Evolutionary conservation across 768 basidiomycete genomes (phyloP), one percentile per base, ranked within the genome.

Genomic region (Tricholoma bakamatsutake): DNA sequence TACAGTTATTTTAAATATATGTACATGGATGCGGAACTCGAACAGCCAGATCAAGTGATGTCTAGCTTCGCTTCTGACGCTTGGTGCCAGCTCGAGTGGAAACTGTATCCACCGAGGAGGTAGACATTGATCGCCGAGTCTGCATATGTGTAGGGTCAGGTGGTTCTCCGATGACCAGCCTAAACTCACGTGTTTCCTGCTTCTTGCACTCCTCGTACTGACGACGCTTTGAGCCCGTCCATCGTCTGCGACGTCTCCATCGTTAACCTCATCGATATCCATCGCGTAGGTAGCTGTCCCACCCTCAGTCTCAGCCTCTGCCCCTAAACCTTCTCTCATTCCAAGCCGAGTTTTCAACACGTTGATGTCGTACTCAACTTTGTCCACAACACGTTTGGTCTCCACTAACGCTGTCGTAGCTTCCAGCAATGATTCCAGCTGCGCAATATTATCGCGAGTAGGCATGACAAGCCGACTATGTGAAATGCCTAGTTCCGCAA

Each of bases 381-480:
- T 83, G 67, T 98, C 96, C 39, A 91, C 81, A 11, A 84, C 74
- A 62, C 90, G 87, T 77, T 98, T 98, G 60, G 84, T 87, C 64
- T 98, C 92, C n/a, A 96, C 79, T 64, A 98, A 71, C 11, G 81
- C 76, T 4, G 79, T 79, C 1, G 90, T 82, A 3, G 88, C 83
- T 4, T 87, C 84, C 45, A 95, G 64, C 13, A 98, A 70, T 12
- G 76, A 74, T 58, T 97, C 93, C 17, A 94, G 75, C 61, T 81
- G 82, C 52, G 80, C 76, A 52, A 86, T 77, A 60, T 93, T 97
- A 24, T 85, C 84, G 37, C 84, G 79, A 2, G 97, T 98, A 15
- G 97, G 97, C 93, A 98, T 98, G 57, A 96, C 90, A 50, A 99
- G 79, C 10, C 88, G 83, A 13, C 79, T 80, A 54, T 84, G 76